Base-by-base conservation (phyloP, 2,329 filamentous ascomycete species). In the Phialophora expanda region DNA sequence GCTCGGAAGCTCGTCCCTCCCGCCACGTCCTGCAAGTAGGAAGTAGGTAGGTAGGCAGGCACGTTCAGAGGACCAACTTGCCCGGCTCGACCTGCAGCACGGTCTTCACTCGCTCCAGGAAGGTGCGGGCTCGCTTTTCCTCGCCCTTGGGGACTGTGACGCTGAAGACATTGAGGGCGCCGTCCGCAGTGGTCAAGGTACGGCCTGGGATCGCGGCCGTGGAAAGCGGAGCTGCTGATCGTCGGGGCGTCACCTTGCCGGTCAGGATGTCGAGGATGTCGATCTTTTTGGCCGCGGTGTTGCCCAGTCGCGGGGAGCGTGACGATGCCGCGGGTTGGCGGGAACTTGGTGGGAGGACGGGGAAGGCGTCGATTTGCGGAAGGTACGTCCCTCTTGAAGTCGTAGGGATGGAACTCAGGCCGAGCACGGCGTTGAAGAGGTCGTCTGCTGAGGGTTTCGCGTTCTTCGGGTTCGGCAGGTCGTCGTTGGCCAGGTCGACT, bases 371-470 rank as follows among this genome's bases (percentile, higher is more conserved):
- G 72, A 97, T 87, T 74, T 92, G 87, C 1, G 93, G 93, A 9
- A 85, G 86, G 76, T 85, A 96, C 85, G 81, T 83, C 70, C 81
- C 93, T 80, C 77, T 87, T 76, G 75, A 84, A 30, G 77, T 78
- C 34, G 77, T 77, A 34, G 86, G 83, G 65, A 85, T 82, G 64
- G 82, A 80, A 71, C 85, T 79, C 22, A 93, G 81, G 9, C 93
- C 94, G 7, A 99, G 85, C 14, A 98, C 84, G 73, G 94, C 88
- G 76, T 97, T 89, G 80, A 98, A 98, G 12, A 99, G 86, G 76
- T 96, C 92, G 75, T 93, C 87, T 41, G 90, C 82, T 0, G 90
- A 89, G 14, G 90, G 89, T 75, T 87, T 84, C 54, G 85, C 84
- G 67, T 82, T 82, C 66, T 87, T 84, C 4, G 88, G 86, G 30